Evolutionary conservation across 78 protist species (phyloP).

Genomic region (Dictyostelium intermedium): DNA sequence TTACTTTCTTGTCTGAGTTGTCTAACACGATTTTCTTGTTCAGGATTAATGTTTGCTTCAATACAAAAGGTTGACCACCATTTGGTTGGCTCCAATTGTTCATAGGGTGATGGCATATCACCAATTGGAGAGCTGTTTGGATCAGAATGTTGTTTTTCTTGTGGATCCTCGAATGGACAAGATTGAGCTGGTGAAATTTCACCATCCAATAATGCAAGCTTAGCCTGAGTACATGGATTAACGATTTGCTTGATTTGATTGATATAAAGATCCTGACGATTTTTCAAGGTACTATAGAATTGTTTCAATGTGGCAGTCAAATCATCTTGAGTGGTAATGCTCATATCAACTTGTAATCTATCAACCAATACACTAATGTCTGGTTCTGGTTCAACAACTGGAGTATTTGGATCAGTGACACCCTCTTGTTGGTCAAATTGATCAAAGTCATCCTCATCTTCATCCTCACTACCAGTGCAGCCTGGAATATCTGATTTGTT

Average conservation of each 20-base stretch:
- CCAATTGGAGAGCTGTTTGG: slow-evolving; percentile 7
- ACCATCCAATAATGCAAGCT: slow-evolving; percentile 41
- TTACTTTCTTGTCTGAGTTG: slow-evolving; percentile 21
- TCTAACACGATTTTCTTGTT: slow-evolving; percentile 26
- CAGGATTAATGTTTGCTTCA: slow-evolving; percentile 22
- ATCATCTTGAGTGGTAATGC: neutral
- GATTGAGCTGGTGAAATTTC: neutral
- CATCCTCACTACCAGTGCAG: slow-evolving; percentile 56
- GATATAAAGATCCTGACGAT: slow-evolving; percentile 31
- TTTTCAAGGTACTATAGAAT: slow-evolving; percentile 34
- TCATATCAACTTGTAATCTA: slow-evolving; percentile 37
- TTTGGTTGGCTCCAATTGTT: neutral
- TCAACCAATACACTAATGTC: slow-evolving; percentile 43
- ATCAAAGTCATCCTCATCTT: slow-evolving; percentile 37
- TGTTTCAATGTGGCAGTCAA: slow-evolving; percentile 15
- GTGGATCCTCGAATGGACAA: neutral
- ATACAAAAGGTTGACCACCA: slow-evolving; percentile 10
- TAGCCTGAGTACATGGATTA: slow-evolving; percentile 72
- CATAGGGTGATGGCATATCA: neutral
- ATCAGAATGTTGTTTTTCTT: neutral
- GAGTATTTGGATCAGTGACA: neutral
- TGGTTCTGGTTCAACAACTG: neutral
- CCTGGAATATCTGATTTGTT: slow-evolving; percentile 66
- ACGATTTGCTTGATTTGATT: slow-evolving; percentile 69
- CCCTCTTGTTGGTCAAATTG: neutral